phyloP scores from a whole-genome alignment of 805 yeast genomes.

The Ogataea sp. region DNA sequence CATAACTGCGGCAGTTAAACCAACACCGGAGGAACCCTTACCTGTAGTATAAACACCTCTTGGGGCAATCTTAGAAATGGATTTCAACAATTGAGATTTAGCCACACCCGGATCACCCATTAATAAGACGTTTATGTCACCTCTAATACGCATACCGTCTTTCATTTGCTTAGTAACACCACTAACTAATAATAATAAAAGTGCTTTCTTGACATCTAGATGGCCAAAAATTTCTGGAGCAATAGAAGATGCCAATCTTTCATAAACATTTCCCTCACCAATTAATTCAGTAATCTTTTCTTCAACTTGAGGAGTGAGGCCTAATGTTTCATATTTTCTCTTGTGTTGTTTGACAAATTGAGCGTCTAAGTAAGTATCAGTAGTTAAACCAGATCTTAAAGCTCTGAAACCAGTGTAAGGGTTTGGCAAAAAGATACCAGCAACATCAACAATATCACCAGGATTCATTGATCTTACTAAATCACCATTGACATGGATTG shows the following conservation, averaged over 20 bases:
- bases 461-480: constrained; percentile 83
- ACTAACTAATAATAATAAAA: constrained; percentile 78
- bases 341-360: constrained; percentile 84
- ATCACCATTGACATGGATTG: constrained; percentile 86
- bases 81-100: constrained; percentile 89
- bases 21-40: constrained; percentile 98
- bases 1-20: constrained; percentile 98
- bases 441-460: constrained; percentile 89
- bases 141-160: constrained; percentile 96
- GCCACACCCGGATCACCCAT: constrained; percentile 99
- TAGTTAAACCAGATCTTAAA: constrained; percentile 81
- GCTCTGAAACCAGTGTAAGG: constrained; percentile 97
- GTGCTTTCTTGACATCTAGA: constrained; percentile 85
- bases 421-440: constrained; percentile 88
- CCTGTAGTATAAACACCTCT: constrained; percentile 97
- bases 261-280: constrained; percentile 63
- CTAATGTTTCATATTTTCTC: constrained; percentile 67
- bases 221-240: constrained; percentile 98
- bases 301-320: constrained; percentile 48
- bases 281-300: constrained; percentile 48
- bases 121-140: constrained; percentile 89
- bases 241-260: constrained; percentile 74
- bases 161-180: constrained; percentile 94
- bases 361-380: constrained; percentile 90
- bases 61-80: constrained; percentile 88